Base-by-base conservation (phyloP, 2,329 filamentous ascomycete genomes). In the Lachnellula hyalina region DNA sequence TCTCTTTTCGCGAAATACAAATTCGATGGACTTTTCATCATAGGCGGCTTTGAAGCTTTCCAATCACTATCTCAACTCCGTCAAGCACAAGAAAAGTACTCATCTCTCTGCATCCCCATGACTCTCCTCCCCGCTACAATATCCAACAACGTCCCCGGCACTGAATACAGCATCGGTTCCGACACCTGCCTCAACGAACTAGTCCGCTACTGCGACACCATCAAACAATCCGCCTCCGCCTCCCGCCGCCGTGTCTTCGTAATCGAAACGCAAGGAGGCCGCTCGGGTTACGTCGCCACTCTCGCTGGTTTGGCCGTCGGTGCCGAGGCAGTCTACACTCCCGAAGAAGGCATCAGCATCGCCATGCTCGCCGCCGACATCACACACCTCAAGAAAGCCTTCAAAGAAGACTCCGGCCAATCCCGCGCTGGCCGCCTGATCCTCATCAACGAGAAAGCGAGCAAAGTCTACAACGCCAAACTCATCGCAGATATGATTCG, bases 101-200 rank as follows among this genome's bases (percentile, higher is more conserved):
- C 89, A 11, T 86, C 88, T 1, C 88, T 99, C 69, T 91, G 90
- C 72, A 96, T 99, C 61, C 94, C 94, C 19, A 90, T 97, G 79
- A 82, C 87, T 51, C 81, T 96, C 42, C 79, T 99, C 25, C 94
- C 94, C 0, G 94, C 94, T n/a, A 99, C 94, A 9, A 93, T 99
- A 64, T 96, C 90, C 62, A 99, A 99, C 79, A 99, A 99, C 71
- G 94, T 99, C 4, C 94, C 94, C 0, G 94, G 94, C 40, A 96
- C 93, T 0, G 94, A 99, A 73, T 97, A 96, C 76, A 96, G 91
- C 1, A 83, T 99, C 46, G 94, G 94, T 44, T 96, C 91, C 34
- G 94, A 99, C 68, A 99, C 94, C 1, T 97, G 94, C 69, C 77
- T 99, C 59, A 99, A 99, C 74, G 91, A 96, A 53, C 80, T 99